These are phyloP conservation scores for Collybiopsis luxurians DNA, from an alignment of 768 basidiomycete genomes.

Conservation along the genomic window DNA sequence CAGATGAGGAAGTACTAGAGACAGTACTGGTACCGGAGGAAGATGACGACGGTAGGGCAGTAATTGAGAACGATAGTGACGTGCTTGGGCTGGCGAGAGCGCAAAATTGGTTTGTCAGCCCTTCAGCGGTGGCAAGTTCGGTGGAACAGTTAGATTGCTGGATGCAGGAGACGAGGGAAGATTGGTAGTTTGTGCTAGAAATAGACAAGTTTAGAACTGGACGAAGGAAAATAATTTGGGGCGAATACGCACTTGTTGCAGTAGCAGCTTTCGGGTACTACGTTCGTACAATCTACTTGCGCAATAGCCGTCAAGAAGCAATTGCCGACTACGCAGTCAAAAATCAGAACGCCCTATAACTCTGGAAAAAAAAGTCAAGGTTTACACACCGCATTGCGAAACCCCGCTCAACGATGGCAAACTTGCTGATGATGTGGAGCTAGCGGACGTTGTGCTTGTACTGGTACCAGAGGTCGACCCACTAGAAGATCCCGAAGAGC, in stretches of 20 bases:
- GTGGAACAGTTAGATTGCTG: neutral
- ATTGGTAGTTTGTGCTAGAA: neutral
- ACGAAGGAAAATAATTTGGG: neutral
- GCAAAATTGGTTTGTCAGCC: constrained; percentile 2
- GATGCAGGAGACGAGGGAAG: neutral
- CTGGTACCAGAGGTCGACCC: neutral
- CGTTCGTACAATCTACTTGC: neutral
- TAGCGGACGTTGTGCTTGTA: neutral
- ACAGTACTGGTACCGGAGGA: neutral
- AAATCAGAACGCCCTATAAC: neutral
- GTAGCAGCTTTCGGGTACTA: constrained; percentile 1
- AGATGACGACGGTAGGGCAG: neutral
- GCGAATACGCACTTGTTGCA: neutral
- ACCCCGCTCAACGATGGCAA: constrained; percentile 1
- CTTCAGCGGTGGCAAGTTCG: neutral
- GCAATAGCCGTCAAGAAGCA: constrained; percentile 1
- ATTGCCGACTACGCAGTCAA: neutral
- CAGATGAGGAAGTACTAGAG: neutral
- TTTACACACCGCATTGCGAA: neutral
- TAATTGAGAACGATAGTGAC: neutral
- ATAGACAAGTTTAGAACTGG: neutral
- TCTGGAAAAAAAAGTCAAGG: neutral
- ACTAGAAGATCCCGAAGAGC: neutral
- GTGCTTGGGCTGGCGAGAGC: constrained; percentile 2
- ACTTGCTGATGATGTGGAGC: neutral